Base-by-base conservation (phyloP, 1,284 basidiomycete species). In the Boletellus sp. region DNA sequence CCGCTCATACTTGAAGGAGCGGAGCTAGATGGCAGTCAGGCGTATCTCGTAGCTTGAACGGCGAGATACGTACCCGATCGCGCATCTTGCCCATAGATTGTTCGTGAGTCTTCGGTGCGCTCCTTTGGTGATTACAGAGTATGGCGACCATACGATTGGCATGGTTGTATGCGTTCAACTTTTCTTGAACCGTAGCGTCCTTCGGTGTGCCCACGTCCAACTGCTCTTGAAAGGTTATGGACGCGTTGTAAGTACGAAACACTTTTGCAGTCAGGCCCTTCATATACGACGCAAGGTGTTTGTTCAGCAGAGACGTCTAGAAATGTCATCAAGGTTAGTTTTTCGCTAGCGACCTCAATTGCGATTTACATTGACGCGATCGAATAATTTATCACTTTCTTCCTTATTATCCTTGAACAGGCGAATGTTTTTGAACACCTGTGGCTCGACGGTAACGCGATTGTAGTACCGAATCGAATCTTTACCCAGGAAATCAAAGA, bases 201-300 rank as follows among this genome's bases (percentile, higher is more conserved):
- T 76, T 73, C 1, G 91, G 83, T 3, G 81, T 85, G 52, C 82
- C 80, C 49, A 83, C 73, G 57, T 92, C 87, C 47, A 97, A 73
- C 56, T 95, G 84, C 41, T 87, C 73, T 64, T 96, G 91, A 76
- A 97, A 95, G 2, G 94, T 95, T 68, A 82, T 84, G 22, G 94
- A 97, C 14, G 94, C 94, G 63, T 98, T 98, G 73, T 91, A 98
- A 46, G 94, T 98, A 91, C 94, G 94, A 78, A 98, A 98, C 19
- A 98, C 94, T 68, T 97, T 98, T 45, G 94, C 94, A 1, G 94
- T 94, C 20, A 98, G 77, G 14, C 94, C 94, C 56, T 93, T 90
- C 94, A 97, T 98, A 67, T 95, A 92, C 33, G 79, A 80, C 36
- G 80, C 80, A 47, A 98, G 76, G 68, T 96, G 91, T 63, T 93